Percentiles rank a stretch among this genome's conserved stretches.
Evolutionary conservation across 163 green algal species (phyloP).

Genomic region (Prototheca wickerhamii): DNA sequence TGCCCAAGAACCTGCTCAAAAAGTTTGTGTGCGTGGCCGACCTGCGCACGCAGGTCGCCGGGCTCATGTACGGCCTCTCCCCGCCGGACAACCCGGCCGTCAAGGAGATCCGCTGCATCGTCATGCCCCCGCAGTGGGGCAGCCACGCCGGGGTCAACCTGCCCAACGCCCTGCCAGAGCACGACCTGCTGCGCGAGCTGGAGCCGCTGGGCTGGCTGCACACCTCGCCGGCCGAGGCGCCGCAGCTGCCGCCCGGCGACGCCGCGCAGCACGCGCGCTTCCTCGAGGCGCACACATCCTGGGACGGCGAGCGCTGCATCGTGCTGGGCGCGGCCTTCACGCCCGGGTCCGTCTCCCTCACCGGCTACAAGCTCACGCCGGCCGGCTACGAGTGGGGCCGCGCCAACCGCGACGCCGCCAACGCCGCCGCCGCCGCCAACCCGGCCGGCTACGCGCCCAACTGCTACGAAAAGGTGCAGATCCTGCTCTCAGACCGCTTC

Average conservation of each 20-base stretch:
- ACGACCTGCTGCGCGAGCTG: slow-evolving; percentile 93
- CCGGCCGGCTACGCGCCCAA: slow-evolving; percentile 71
- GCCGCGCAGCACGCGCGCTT: slow-evolving; percentile 84
- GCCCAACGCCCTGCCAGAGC: slow-evolving; percentile 75
- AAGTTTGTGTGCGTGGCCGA: slow-evolving; percentile 99
- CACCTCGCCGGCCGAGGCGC: slow-evolving; percentile 94
- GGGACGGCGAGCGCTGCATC: slow-evolving; percentile 95
- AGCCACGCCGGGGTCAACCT: slow-evolving; percentile 88
- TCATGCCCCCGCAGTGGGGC: slow-evolving; percentile 96
- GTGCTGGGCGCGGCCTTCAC: slow-evolving; percentile 93
- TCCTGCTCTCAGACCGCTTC: slow-evolving; percentile 91
- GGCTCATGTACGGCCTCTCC: slow-evolving; percentile 89
- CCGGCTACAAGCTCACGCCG: slow-evolving; percentile 96
- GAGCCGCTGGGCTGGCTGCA: slow-evolving; percentile 98
- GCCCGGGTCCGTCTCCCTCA: slow-evolving; percentile 86
- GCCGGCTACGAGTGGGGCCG: slow-evolving; percentile 95
- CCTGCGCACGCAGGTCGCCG: slow-evolving; percentile 93
- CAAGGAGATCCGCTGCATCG: slow-evolving; percentile 83
- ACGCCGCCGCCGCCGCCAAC: slow-evolving; percentile 51
- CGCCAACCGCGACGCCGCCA: slow-evolving; percentile 72
- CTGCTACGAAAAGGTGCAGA: slow-evolving; percentile 95
- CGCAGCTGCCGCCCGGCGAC: slow-evolving; percentile 42
- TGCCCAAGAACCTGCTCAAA: slow-evolving; percentile 99
- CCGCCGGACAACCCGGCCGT: slow-evolving; percentile 95
- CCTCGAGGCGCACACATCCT: slow-evolving; percentile 86